Percentiles rank a stretch among this genome's conserved stretches.
These are phyloP conservation scores for Medicago lupulina DNA, from an alignment of 306 rosid species.

Conservation along the genomic window DNA sequence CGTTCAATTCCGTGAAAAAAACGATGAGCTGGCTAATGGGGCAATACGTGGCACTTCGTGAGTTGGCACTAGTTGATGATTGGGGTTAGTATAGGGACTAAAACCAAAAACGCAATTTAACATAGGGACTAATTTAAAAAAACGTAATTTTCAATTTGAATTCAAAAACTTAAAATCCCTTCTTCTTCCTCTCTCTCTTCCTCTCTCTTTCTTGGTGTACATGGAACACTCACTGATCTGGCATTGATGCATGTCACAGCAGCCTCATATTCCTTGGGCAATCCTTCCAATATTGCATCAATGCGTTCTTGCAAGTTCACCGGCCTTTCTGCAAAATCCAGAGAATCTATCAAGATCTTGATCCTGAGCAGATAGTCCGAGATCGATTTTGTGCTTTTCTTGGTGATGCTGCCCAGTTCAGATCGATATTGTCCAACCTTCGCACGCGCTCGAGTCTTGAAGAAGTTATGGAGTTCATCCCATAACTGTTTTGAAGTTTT, in stretches of 20 bases:
- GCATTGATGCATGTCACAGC: not conserved
- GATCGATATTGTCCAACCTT: not conserved
- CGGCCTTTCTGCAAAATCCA: not conserved
- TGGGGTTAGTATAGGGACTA: too few relatives aligned
- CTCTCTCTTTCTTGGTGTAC: too few relatives aligned
- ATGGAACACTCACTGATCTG: not conserved
- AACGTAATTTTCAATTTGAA: too few relatives aligned
- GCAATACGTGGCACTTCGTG: too few relatives aligned
- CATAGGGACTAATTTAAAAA: too few relatives aligned
- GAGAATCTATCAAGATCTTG: conserved; percentile 1
- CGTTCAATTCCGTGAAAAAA: too few relatives aligned
- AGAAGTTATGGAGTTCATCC: not conserved
- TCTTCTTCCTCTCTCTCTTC: too few relatives aligned
- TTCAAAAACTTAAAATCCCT: too few relatives aligned
- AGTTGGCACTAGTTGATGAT: too few relatives aligned
- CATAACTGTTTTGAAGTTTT: not conserved
- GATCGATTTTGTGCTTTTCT: not conserved
- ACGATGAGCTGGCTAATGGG: too few relatives aligned
- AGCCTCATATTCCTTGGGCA: not conserved
- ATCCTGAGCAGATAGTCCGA: not conserved
- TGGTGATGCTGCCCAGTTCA: not conserved
- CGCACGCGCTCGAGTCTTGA: not conserved
- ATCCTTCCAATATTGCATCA: not conserved
- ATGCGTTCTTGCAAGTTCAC: not conserved
- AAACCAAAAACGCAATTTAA: too few relatives aligned